phyloP scores from a whole-genome alignment of 2,329 filamentous ascomycete species.

The Sarocladiaceae sp. region DNA sequence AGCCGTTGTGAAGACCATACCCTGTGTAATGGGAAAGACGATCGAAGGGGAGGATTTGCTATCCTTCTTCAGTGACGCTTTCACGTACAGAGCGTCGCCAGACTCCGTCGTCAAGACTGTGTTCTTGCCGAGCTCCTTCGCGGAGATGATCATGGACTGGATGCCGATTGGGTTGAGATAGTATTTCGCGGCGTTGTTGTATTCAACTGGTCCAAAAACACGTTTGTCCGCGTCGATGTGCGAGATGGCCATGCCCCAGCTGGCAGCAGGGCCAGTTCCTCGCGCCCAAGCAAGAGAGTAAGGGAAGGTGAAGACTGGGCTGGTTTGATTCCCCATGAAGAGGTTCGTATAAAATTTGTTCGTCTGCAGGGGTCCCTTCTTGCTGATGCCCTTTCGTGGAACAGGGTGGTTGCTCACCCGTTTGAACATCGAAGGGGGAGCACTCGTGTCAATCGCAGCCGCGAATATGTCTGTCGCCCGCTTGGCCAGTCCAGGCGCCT shows the following conservation, averaged over 20 bases:
- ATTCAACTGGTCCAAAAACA: conserved; percentile 55
- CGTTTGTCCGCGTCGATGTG: conserved; percentile 64
- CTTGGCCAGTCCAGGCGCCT: neutral
- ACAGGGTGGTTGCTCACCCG: conserved; percentile 52
- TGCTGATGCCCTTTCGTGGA: conserved; percentile 42
- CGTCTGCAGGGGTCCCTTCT: conserved; percentile 51
- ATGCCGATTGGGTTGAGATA: conserved; percentile 79
- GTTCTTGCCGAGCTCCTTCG: conserved; percentile 58
- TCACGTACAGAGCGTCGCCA: conserved; percentile 51
- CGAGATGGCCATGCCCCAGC: conserved; percentile 72
- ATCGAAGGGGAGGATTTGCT: conserved; percentile 51
- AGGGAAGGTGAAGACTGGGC: conserved; percentile 67
- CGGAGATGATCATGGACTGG: conserved; percentile 74
- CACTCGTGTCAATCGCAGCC: conserved; percentile 44
- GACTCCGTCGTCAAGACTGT: conserved; percentile 51
- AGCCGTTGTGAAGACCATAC: conserved; percentile 84
- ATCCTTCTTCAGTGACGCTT: conserved; percentile 59
- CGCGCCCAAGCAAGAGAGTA: conserved; percentile 66
- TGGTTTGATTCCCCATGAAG: conserved; percentile 66
- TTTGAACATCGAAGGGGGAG: conserved; percentile 42
- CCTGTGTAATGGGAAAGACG: conserved; percentile 78
- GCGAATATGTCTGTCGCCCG: conserved; percentile 45
- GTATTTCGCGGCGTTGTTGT: conserved; percentile 56
- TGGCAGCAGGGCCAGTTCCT: conserved; percentile 54
- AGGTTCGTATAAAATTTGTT: conserved; percentile 83